Evolutionary conservation across 1,284 basidiomycete genomes (phyloP).

Genomic region (Athelia psychrophila): DNA sequence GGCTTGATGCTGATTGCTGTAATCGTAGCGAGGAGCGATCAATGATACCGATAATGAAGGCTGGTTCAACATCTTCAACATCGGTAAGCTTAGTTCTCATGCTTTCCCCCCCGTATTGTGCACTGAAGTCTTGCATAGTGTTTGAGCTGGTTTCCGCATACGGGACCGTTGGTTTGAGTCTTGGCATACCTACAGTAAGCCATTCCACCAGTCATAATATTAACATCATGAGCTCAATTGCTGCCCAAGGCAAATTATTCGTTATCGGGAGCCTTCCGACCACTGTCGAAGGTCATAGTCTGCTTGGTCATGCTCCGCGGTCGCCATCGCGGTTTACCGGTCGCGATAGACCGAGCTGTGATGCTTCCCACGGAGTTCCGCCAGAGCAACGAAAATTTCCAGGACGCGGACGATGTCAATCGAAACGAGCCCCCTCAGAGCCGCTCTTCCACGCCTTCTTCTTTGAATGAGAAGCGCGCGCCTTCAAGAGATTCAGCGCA

Average conservation of each 20-base stretch:
- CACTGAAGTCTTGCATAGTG: conserved; percentile 39
- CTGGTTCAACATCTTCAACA: conserved; percentile 82
- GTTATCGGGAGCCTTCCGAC: conserved; percentile 74
- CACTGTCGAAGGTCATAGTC: conserved; percentile 86
- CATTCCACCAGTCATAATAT: background rate
- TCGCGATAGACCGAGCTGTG: conserved; percentile 87
- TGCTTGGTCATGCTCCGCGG: conserved; percentile 91
- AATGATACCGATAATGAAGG: conserved; percentile 44
- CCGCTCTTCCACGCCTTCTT: background rate
- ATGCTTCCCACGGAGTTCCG: conserved; percentile 67
- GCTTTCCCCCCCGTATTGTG: background rate
- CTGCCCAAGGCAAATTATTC: conserved; percentile 65
- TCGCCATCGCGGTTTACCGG: conserved; percentile 85
- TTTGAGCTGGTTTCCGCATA: conserved; percentile 92
- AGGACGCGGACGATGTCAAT: background rate
- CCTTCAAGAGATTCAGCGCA: background rate
- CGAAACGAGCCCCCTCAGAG: background rate
- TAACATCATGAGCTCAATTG: conserved; percentile 1
- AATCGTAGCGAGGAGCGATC: conserved; percentile 53
- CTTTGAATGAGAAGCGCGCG: background rate
- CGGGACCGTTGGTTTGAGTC: conserved; percentile 85
- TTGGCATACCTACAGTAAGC: conserved; percentile 64
- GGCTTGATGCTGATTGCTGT: conserved; percentile 3
- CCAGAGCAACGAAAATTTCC: background rate
- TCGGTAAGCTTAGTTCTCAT: conserved; percentile 60